phyloP scores from a whole-genome alignment of 2,329 filamentous ascomycete genomes.

The Sclerotinia sclerotiorum region DNA sequence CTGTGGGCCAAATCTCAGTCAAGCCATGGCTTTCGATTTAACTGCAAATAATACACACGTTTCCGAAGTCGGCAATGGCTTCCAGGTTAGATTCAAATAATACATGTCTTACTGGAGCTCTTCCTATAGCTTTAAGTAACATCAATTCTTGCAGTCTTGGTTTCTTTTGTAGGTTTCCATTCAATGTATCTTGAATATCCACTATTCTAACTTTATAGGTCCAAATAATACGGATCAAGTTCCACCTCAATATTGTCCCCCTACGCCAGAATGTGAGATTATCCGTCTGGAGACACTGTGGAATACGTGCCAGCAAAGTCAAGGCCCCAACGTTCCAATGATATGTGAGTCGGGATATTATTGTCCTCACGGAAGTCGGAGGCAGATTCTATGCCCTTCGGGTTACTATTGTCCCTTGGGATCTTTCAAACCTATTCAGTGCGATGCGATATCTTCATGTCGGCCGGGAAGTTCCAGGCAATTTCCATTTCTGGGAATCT shows the following conservation, averaged over 20 bases:
- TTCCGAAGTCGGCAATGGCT: background rate
- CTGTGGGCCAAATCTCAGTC: background rate
- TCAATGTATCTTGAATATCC: background rate
- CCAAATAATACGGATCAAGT: background rate
- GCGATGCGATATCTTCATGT: background rate
- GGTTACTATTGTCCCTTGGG: background rate
- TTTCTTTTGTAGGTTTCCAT: background rate
- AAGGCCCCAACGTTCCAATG: background rate
- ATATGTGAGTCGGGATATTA: background rate
- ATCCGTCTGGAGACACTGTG: background rate
- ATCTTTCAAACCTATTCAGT: background rate
- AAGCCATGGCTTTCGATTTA: background rate
- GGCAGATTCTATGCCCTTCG: background rate
- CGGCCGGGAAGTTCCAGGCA: background rate
- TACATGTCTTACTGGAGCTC: background rate
- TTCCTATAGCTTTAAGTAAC: background rate
- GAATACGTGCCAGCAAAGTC: background rate
- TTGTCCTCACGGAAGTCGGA: background rate
- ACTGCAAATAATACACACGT: background rate
- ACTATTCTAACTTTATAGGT: background rate
- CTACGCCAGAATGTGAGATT: background rate
- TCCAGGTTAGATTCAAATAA: too few relatives aligned
- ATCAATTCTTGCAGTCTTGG: slow-evolving; percentile 6
- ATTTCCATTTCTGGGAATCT: background rate
- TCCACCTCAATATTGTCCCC: background rate